Base-by-base conservation (phyloP, 352 stramenopile species). In the Hyaloperonospora brassicae region DNA sequence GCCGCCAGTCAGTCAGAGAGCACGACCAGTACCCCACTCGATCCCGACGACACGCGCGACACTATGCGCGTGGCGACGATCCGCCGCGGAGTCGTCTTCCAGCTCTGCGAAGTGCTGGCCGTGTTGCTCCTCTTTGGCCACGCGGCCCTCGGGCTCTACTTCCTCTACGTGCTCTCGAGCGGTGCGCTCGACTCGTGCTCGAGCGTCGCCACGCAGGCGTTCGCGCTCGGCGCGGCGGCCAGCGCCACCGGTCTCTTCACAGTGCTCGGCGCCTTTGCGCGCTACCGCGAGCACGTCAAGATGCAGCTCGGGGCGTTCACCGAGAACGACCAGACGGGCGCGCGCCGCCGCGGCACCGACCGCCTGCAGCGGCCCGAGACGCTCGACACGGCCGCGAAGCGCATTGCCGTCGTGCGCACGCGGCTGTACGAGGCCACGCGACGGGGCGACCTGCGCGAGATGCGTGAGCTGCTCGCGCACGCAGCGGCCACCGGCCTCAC, bases 211-310 rank as follows among this genome's bases (percentile, higher is more conserved):
- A 73, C 78, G 23, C 70, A 84, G n/a, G 39, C 75, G 5, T 87
- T 87, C 46, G 56, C 68, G 1, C 39, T 69, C 1, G 68, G 68
- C 9, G 68, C 62, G 11, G 53, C 78, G 1, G 21, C 75, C 0
- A 84, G 72, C 35, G 89, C 77, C 40, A 11, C 55, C 13, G 67
- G 57, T 0, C 52, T 91, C 1, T 80, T 86, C 25, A 49, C 72
- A 8, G 75, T 85, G 53, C 48, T 88, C 24, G 62, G 67, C 43
- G 76, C 74, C 54, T 88, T 90, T 50, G 72, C 77, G 35, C 76
- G 79, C 21, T 86, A 83, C 42, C 79, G 79, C 0, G 79, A 90
- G 36, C 79, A 88, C 54, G 72, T 90, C 44, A 89, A 89, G 62
- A 89, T 89, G 79, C 67, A 84, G 51, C 52, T 89, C 1, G 76